Evolutionary conservation across 2,329 filamentous ascomycete genomes (phyloP).

Genomic region (Mollisia scopiformis): DNA sequence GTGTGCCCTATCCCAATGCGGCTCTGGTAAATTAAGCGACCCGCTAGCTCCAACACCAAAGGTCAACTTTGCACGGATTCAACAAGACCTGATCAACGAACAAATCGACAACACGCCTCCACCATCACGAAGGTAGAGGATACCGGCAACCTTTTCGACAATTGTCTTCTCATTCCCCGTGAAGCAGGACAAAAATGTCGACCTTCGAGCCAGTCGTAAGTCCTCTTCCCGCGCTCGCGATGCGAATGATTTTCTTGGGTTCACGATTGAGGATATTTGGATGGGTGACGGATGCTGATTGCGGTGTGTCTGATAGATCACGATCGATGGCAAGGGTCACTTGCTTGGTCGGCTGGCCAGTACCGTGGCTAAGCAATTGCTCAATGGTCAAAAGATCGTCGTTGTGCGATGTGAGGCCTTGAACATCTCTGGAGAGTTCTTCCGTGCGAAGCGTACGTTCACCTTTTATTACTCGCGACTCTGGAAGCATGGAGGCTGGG

Average conservation of each 20-base stretch:
- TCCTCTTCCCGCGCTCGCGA: constrained; percentile 37
- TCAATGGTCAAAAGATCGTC: constrained; percentile 99
- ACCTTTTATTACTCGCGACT: constrained; percentile 15
- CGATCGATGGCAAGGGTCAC: constrained; percentile 99
- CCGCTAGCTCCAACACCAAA: constrained; percentile 6
- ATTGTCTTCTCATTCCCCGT: constrained; percentile 38
- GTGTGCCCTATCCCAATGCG: constrained; percentile 2
- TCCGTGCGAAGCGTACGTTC: constrained; percentile 98
- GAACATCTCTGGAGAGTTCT: constrained; percentile 99
- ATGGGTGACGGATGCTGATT: constrained; percentile 37
- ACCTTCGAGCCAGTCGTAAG: constrained; percentile 73
- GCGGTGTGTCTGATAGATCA: constrained; percentile 64
- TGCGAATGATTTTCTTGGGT: constrained; percentile 3
- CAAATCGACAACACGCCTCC: constrained; percentile 37
- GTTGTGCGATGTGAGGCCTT: constrained; percentile 98
- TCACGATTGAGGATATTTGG: constrained; percentile 11
- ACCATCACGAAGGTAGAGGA: constrained; percentile 41
- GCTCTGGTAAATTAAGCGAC: constrained; percentile 4
- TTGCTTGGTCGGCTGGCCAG: constrained; percentile 98
- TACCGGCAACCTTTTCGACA: constrained; percentile 35
- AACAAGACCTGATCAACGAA: constrained; percentile 31
- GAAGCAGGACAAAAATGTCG: constrained; percentile 58
- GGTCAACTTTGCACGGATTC: constrained; percentile 16
- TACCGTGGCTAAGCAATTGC: constrained; percentile 98
- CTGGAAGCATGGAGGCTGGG: constrained; percentile 15